Percentiles rank a stretch among this genome's conserved stretches.
phyloP scores from a whole-genome alignment of 2,329 filamentous ascomycete species.

The Plenodomus tracheiphilus region DNA sequence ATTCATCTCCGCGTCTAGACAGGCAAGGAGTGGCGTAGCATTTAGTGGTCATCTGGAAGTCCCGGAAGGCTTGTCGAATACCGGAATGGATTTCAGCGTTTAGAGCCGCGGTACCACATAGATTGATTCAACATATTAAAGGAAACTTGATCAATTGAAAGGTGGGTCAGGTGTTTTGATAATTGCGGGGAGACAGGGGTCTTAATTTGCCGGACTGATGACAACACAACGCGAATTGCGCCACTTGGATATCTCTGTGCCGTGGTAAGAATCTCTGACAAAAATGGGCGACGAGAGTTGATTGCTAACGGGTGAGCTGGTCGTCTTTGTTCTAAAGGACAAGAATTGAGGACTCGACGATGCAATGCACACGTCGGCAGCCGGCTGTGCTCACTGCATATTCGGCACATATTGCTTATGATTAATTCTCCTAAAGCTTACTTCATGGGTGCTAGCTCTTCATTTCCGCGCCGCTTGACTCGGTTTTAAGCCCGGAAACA shows the following conservation, averaged over 20 bases:
- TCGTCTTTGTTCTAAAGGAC: background rate
- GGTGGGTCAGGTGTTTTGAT: constrained; percentile 10
- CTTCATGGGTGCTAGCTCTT: background rate
- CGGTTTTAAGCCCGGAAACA: background rate
- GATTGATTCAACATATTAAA: constrained; percentile 26
- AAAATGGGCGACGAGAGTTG: too few relatives aligned
- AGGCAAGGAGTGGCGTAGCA: constrained; percentile 15
- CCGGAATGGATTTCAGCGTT: constrained; percentile 11
- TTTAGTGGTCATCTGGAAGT: constrained; percentile 16
- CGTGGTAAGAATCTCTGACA: background rate
- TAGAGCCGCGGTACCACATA: constrained; percentile 22
- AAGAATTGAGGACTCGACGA: background rate
- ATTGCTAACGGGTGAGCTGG: background rate
- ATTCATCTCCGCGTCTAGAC: constrained; percentile 13
- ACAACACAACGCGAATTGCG: constrained; percentile 3
- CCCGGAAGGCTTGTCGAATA: background rate
- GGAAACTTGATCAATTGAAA: constrained; percentile 11
- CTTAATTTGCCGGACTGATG: constrained; percentile 15
- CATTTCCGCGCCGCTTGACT: background rate
- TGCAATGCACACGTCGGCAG: background rate
- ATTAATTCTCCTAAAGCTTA: background rate
- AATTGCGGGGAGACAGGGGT: constrained; percentile 19
- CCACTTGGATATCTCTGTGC: constrained; percentile 1
- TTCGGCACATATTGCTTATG: background rate
- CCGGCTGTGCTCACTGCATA: background rate